Evolutionary conservation across 1,284 basidiomycete genomes (phyloP).

Genomic region (Cryptococcus depauperatus): DNA sequence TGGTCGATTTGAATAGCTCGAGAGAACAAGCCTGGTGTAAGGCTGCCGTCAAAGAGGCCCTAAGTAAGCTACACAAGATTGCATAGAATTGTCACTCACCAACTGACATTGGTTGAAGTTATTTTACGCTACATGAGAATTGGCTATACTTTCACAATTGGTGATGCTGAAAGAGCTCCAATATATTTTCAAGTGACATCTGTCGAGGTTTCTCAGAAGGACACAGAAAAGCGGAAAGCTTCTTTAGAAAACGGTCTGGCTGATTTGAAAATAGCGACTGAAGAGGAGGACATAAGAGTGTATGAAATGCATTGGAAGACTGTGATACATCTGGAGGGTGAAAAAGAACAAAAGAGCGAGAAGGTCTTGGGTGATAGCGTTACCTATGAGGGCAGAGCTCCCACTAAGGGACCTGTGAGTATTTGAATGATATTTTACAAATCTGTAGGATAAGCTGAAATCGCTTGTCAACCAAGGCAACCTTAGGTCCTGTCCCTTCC

Average conservation of each 20-base stretch:
- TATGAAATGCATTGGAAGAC: conserved; percentile 43
- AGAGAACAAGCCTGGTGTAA: conserved; percentile 43
- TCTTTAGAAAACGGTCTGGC: conserved; percentile 49
- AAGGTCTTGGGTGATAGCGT: neutral
- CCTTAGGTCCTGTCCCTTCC: conserved; percentile 22
- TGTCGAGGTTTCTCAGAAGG: conserved; percentile 50
- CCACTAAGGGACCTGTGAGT: too few species aligned
- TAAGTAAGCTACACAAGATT: conserved; percentile 26
- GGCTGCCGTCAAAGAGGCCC: conserved; percentile 45
- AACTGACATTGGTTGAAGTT: conserved; percentile 48
- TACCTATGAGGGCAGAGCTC: conserved; percentile 17
- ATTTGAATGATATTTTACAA: too few species aligned
- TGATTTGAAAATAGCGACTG: conserved; percentile 3
- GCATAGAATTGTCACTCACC: too few species aligned
- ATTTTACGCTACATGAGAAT: conserved; percentile 63
- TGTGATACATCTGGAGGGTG: conserved; percentile 18
- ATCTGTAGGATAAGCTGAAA: neutral
- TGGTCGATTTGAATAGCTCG: conserved; percentile 5
- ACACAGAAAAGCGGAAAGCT: conserved; percentile 54
- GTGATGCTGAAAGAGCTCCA: conserved; percentile 43
- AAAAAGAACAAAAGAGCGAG: conserved; percentile 43
- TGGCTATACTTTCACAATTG: conserved; percentile 56
- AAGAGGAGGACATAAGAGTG: conserved; percentile 14
- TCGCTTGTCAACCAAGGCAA: conserved; percentile 18
- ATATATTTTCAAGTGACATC: conserved; percentile 54